Evolutionary conservation across 2,329 filamentous ascomycete species (phyloP).

Genomic region (Nothophoma quercina): DNA sequence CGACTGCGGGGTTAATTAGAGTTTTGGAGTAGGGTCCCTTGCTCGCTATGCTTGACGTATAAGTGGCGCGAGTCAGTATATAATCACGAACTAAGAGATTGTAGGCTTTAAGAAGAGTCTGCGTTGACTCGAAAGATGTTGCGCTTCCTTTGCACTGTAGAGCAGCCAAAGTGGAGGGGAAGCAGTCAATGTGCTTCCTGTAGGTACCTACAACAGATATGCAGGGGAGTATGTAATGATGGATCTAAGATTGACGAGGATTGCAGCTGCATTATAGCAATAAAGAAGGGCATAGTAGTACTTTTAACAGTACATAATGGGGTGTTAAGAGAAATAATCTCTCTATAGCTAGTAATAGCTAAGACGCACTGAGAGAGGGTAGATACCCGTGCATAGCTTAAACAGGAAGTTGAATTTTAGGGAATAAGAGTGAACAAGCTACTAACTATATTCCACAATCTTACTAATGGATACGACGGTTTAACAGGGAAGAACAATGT

Average conservation of each 20-base stretch:
- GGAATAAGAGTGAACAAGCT: conserved; percentile 3
- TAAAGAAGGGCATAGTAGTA: conserved; percentile 5
- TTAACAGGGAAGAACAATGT: not conserved
- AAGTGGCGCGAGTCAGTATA: conserved; percentile 4
- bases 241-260: conserved; percentile 1
- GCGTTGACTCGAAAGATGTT: conserved; percentile 1
- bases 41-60: conserved; percentile 1
- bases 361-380: conserved; percentile 1
- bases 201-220: conserved; percentile 5
- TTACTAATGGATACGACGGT: conserved; percentile 4
- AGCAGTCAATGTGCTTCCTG: conserved; percentile 3
- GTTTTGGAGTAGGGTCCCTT: conserved; percentile 1
- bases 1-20: conserved; percentile 2
- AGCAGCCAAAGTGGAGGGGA: conserved; percentile 1
- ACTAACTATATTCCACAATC: conserved; percentile 2
- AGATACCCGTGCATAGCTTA: conserved; percentile 1
- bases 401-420: conserved; percentile 4
- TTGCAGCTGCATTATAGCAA: conserved; percentile 4
- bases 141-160: conserved; percentile 4
- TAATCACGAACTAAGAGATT: conserved; percentile 1
- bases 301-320: conserved; percentile 1
- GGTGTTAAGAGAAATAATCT: conserved; percentile 6
- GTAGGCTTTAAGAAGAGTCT: conserved; percentile 4
- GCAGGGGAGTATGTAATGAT: conserved; percentile 1
- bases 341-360: conserved; percentile 4